Conservation (phyloP, 306 rosid genomes). For the Lathyrus oleraceus region DNA sequence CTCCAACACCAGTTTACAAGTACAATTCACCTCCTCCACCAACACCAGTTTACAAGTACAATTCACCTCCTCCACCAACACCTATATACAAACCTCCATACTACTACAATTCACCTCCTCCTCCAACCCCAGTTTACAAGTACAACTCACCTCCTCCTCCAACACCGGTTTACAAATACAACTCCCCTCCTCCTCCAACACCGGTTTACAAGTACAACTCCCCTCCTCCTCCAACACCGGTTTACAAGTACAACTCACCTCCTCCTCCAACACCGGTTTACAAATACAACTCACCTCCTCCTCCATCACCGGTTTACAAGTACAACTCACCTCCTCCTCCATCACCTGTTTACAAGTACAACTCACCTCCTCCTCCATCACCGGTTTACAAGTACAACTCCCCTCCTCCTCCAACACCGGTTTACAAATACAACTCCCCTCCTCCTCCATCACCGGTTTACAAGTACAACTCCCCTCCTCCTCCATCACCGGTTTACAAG, state of each 20-base stretch:
- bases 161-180: background rate
- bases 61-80: background rate
- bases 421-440: background rate
- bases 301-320: background rate
- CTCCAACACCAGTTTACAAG: slow-evolving; percentile 25
- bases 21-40: slow-evolving; percentile 42
- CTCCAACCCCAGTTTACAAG: slow-evolving; percentile 34
- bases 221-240: slow-evolving; percentile 44
- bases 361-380: slow-evolving; percentile 18
- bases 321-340: slow-evolving; percentile 45
- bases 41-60: slow-evolving; percentile 36
- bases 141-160: slow-evolving; percentile 51
- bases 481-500: slow-evolving; percentile 16
- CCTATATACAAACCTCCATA: slow-evolving; percentile 29
- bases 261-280: slow-evolving; percentile 34
- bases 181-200: background rate
- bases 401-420: slow-evolving; percentile 45
- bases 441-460: slow-evolving; percentile 34
- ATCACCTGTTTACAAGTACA: background rate
- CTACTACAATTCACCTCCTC: slow-evolving; percentile 51
- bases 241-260: slow-evolving; percentile 23
- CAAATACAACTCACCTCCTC: slow-evolving; percentile 25
- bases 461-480: slow-evolving; percentile 46
- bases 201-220: slow-evolving; percentile 33
- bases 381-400: slow-evolving; percentile 38